Percentiles rank a stretch among this genome's conserved stretches.
Conservation (phyloP, 192 early-diverging fungal species). For the Coemansia aciculifera region DNA sequence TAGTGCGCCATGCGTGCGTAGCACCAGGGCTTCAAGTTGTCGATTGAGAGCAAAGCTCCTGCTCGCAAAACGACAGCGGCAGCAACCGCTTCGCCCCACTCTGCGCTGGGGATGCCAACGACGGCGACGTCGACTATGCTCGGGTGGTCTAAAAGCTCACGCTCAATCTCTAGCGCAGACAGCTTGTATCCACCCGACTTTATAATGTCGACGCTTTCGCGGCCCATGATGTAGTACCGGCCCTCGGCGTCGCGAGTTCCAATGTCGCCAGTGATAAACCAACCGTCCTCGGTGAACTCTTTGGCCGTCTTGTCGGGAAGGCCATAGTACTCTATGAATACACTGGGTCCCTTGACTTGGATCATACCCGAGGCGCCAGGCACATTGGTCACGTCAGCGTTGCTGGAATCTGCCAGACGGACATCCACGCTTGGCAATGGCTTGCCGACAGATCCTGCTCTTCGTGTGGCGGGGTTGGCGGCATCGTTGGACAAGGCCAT, state of each 20-base stretch:
- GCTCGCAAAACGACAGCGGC: constrained; percentile 62
- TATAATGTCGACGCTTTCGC: constrained; percentile 81
- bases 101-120: constrained; percentile 69
- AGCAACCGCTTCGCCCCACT: constrained; percentile 77
- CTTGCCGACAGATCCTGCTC: constrained; percentile 67
- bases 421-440: constrained; percentile 72
- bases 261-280: constrained; percentile 84
- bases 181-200: constrained; percentile 90
- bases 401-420: constrained; percentile 56
- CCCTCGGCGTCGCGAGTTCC: constrained; percentile 60
- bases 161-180: constrained; percentile 81
- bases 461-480: constrained; percentile 22
- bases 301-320: constrained; percentile 68
- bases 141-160: constrained; percentile 66
- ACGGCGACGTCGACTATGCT: constrained; percentile 71
- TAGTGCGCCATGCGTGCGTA: constrained; percentile 69
- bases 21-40: constrained; percentile 54
- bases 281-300: constrained; percentile 70
- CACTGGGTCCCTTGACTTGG: constrained; percentile 70
- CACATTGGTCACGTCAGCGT: constrained; percentile 54
- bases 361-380: constrained; percentile 66
- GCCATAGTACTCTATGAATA: constrained; percentile 79
- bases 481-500: constrained; percentile 77
- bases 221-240: constrained; percentile 73
- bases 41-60: constrained; percentile 24